Conservation (phyloP, 192 early-diverging fungal species). For the Chytriomyces hyalinus region DNA sequence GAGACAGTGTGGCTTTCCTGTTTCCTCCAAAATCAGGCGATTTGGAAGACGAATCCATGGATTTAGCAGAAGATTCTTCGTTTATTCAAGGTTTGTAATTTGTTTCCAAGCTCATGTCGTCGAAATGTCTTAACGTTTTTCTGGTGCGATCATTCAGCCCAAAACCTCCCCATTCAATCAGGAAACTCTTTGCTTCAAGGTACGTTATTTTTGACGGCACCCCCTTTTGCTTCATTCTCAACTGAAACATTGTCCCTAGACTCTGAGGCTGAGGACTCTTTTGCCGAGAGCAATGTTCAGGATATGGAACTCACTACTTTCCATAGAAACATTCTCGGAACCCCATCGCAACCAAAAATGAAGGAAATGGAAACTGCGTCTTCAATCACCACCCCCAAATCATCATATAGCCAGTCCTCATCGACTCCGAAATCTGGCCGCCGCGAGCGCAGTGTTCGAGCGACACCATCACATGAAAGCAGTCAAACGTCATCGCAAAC, state of each 20-base stretch:
- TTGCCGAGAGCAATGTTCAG: neutral
- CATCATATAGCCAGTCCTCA: neutral
- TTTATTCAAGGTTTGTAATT: constrained; percentile 6
- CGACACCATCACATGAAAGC: neutral
- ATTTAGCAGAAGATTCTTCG: constrained; percentile 24
- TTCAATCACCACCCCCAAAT: neutral
- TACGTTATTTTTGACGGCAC: neutral
- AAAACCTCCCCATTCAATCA: too few species aligned
- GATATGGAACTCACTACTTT: constrained; percentile 16
- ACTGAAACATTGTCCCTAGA: neutral
- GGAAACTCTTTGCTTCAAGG: too few species aligned
- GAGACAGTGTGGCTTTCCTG: constrained; percentile 8
- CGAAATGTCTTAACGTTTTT: neutral
- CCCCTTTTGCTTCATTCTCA: neutral
- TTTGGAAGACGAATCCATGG: constrained; percentile 21
- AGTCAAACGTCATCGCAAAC: neutral
- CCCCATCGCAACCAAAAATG: neutral
- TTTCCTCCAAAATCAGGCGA: neutral
- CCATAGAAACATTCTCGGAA: neutral
- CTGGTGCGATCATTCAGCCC: too few species aligned
- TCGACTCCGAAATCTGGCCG: neutral
- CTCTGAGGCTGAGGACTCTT: constrained; percentile 17
- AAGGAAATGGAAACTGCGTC: neutral
- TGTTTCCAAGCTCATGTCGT: neutral
- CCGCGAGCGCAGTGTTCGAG: neutral